These are phyloP conservation scores for Sporobolomyces roseus DNA, from an alignment of 768 basidiomycete species.

Conservation along the genomic window DNA sequence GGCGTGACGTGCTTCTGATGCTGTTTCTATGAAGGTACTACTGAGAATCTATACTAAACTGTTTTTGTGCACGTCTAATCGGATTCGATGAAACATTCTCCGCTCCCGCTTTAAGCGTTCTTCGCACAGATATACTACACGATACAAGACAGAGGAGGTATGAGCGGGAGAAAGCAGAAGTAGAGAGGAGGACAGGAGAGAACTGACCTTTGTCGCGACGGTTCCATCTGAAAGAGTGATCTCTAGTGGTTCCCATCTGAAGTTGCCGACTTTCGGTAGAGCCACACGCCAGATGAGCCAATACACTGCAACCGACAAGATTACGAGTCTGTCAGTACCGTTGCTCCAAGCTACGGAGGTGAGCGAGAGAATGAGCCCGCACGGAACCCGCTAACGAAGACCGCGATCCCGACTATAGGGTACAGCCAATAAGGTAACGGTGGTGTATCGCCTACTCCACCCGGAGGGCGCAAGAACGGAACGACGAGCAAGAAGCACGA, in stretches of 20 bases:
- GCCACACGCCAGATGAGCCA: conserved; percentile 18
- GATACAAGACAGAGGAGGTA: not conserved
- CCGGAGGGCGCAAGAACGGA: conserved; percentile 59
- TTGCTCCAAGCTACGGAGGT: too few relatives aligned
- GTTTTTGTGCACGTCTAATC: too few relatives aligned
- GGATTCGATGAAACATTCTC: too few relatives aligned
- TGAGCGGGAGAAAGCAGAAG: not conserved
- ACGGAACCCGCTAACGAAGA: conserved; percentile 53
- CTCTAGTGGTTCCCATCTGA: not conserved
- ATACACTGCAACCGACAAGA: conserved; percentile 5
- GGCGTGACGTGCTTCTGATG: too few relatives aligned
- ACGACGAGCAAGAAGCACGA: conserved; percentile 57
- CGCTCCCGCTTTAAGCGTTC: not conserved
- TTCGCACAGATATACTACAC: conserved; percentile 2
- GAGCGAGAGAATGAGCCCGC: not conserved
- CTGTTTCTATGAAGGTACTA: too few relatives aligned
- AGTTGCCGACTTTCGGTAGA: conserved; percentile 13
- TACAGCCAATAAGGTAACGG: conserved; percentile 50
- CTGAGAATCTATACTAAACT: too few relatives aligned
- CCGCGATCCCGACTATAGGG: conserved; percentile 42
- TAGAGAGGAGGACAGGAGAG: not conserved
- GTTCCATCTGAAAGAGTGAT: conserved; percentile 18
- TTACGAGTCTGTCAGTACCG: too few relatives aligned
- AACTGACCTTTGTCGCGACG: conserved; percentile 5
- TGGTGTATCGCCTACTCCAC: conserved; percentile 58